phyloP scores from a whole-genome alignment of 768 basidiomycete genomes.

The Mycena kentingensis region DNA sequence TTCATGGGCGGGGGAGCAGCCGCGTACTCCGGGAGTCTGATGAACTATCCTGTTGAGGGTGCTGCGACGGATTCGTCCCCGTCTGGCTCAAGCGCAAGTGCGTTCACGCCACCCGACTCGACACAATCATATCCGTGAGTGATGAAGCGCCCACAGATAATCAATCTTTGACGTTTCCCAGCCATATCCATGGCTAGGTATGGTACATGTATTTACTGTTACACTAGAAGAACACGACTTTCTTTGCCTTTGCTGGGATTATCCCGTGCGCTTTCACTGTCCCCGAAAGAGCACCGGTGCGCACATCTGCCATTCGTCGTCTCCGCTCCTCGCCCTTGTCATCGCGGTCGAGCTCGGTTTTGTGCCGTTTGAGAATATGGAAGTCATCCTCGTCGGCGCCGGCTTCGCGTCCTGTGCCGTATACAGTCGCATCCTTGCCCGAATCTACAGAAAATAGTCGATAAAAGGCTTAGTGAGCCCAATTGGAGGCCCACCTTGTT shows the following conservation, averaged over 20 bases:
- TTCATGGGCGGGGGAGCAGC: slow-evolving; percentile 31
- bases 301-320: slow-evolving; percentile 45
- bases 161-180: too few relatives aligned
- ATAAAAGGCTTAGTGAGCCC: background rate
- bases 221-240: slow-evolving; percentile 50
- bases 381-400: slow-evolving; percentile 97
- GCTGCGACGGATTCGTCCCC: too few relatives aligned
- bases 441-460: slow-evolving; percentile 34
- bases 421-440: slow-evolving; percentile 35
- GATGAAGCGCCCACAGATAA: too few relatives aligned
- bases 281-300: slow-evolving; percentile 46
- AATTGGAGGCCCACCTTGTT: slow-evolving; percentile 36
- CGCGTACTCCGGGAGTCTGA: background rate
- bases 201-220: background rate
- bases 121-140: slow-evolving; percentile 3
- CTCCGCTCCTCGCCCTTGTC: slow-evolving; percentile 51
- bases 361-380: slow-evolving; percentile 72
- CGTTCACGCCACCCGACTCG: too few relatives aligned
- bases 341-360: slow-evolving; percentile 58
- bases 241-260: slow-evolving; percentile 36
- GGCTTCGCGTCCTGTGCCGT: slow-evolving; percentile 53
- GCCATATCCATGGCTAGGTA: background rate
- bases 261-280: slow-evolving; percentile 37
- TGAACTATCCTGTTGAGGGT: too few relatives aligned
- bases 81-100: too few relatives aligned